These are phyloP conservation scores for Fraxinus quadrangulata DNA, from an alignment of 257 asterid species.

Conservation along the genomic window DNA sequence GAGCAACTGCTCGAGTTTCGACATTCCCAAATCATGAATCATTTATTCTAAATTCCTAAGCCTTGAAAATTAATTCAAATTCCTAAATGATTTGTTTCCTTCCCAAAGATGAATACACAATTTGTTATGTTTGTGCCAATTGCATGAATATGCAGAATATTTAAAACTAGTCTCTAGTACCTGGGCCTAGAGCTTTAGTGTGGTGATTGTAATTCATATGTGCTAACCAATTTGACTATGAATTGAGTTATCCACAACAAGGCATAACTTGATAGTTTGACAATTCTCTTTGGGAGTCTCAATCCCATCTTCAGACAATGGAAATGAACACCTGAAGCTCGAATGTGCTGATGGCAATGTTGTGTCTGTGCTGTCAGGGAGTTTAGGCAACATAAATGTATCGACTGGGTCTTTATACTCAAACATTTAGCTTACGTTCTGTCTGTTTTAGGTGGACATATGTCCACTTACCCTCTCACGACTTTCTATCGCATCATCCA, in stretches of 20 bases:
- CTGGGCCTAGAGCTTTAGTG: background rate
- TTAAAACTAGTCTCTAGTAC: background rate
- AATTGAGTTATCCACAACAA: background rate
- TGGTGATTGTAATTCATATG: background rate
- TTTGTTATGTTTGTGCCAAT: background rate
- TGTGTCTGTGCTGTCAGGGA: conserved; percentile 29
- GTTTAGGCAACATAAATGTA: conserved; percentile 24
- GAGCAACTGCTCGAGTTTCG: background rate
- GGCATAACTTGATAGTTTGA: conserved; percentile 6
- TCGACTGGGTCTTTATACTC: too few species aligned
- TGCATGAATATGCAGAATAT: background rate
- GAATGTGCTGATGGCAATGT: conserved; percentile 18
- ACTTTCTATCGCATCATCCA: too few species aligned
- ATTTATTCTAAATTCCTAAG: background rate
- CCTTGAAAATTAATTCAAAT: background rate
- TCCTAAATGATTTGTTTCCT: background rate
- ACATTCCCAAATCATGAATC: background rate
- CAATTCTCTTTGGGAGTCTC: conserved; percentile 46
- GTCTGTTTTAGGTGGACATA: too few species aligned
- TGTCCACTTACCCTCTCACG: too few species aligned
- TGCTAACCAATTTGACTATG: background rate
- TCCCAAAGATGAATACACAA: background rate
- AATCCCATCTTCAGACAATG: conserved; percentile 34
- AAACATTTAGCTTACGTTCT: too few species aligned
- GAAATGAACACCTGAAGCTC: conserved; percentile 25